These are phyloP conservation scores for Neonectria punicea DNA, from an alignment of 2,329 filamentous ascomycete species.

Conservation along the genomic window DNA sequence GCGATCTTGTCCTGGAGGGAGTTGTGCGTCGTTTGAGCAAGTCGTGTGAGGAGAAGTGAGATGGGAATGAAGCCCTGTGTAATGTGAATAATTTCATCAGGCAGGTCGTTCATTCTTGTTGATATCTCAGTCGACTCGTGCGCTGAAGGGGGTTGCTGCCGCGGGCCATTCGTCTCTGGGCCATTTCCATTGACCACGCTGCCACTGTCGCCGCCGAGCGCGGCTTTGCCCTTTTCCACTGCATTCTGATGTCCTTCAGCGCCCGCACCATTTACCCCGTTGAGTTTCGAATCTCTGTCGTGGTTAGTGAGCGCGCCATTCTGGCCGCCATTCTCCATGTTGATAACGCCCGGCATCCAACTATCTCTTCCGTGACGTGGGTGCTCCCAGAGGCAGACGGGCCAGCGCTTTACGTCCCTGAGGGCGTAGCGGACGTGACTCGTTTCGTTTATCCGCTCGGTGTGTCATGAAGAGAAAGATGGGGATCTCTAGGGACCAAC, in stretches of 20 bases:
- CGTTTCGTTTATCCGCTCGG: constrained; percentile 27
- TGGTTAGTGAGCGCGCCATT: constrained; percentile 66
- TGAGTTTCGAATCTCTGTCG: constrained; percentile 59
- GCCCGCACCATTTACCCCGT: constrained; percentile 56
- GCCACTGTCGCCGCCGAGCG: constrained; percentile 10
- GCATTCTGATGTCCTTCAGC: constrained; percentile 37
- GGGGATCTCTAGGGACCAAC: constrained; percentile 26
- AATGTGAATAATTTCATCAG: constrained; percentile 75
- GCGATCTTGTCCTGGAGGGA: constrained; percentile 76
- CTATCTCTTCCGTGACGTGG: constrained; percentile 19
- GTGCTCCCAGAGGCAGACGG: constrained; percentile 24
- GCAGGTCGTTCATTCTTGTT: constrained; percentile 65
- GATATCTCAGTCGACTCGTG: constrained; percentile 35
- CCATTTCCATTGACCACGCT: constrained; percentile 43
- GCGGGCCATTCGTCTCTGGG: constrained; percentile 30
- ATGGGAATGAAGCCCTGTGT: constrained; percentile 81
- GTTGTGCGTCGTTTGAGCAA: constrained; percentile 86
- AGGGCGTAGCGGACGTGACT: constrained; percentile 26
- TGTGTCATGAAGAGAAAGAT: constrained; percentile 34
- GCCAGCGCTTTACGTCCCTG: constrained; percentile 27
- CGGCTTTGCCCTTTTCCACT: constrained; percentile 48
- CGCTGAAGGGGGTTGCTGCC: constrained; percentile 27
- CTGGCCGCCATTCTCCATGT: constrained; percentile 65
- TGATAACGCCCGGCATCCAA: constrained; percentile 64
- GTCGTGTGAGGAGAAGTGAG: constrained; percentile 77